These are phyloP conservation scores for Peronospora farinosa DNA, from an alignment of 352 stramenopile genomes.

Conservation along the genomic window DNA sequence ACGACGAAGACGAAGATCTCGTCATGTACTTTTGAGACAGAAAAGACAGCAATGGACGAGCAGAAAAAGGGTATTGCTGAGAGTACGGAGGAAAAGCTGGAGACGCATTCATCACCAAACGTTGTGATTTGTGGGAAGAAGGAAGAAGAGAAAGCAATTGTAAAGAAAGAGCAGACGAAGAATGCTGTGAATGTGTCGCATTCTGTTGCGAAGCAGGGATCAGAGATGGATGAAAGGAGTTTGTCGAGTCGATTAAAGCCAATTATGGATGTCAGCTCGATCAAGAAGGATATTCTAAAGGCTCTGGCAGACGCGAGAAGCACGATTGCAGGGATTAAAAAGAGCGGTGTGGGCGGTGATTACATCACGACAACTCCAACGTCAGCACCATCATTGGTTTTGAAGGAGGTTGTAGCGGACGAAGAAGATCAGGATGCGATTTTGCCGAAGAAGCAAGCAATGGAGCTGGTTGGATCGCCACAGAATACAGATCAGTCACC, in stretches of 20 bases:
- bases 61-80: constrained; percentile 1
- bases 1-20: background rate
- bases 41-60: background rate
- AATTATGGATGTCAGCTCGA: constrained; percentile 56
- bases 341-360: constrained; percentile 9
- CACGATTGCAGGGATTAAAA: constrained; percentile 70
- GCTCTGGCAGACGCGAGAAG: constrained; percentile 65
- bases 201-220: constrained; percentile 10
- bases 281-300: constrained; percentile 80
- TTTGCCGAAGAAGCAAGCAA: constrained; percentile 1
- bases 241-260: constrained; percentile 1
- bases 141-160: background rate
- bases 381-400: background rate
- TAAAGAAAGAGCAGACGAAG: background rate
- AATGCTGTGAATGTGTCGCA: constrained; percentile 6
- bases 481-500: constrained; percentile 8
- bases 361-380: constrained; percentile 5
- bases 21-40: constrained; percentile 7
- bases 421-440: background rate
- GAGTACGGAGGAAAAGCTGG: constrained; percentile 2
- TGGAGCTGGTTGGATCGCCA: constrained; percentile 4
- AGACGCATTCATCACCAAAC: background rate
- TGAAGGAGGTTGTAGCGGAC: background rate
- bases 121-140: constrained; percentile 6
- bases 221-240: background rate